phyloP scores from a whole-genome alignment of 805 yeast species.

The Metschnikowia corniflorae region DNA sequence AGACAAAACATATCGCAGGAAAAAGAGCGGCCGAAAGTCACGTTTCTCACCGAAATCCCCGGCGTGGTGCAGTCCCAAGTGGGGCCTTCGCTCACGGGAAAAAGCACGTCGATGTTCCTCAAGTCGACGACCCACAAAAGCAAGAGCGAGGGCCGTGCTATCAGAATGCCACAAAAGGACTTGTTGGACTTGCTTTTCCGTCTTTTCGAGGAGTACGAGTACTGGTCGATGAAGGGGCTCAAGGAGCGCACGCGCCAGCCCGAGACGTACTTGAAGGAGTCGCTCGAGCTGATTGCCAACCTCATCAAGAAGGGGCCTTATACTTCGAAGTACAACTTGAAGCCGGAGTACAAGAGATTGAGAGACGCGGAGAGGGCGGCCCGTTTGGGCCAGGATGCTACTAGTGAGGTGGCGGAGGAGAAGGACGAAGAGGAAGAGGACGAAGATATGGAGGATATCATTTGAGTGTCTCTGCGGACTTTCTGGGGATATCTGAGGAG shows the following conservation, averaged over 20 bases:
- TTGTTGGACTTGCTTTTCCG: conserved; percentile 83
- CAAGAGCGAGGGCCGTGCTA: conserved; percentile 73
- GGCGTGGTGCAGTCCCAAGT: conserved; percentile 87
- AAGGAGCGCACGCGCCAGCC: conserved; percentile 95
- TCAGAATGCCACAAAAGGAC: conserved; percentile 90
- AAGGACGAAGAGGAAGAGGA: conserved; percentile 48
- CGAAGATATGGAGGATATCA: conserved; percentile 46
- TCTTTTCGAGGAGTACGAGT: conserved; percentile 90
- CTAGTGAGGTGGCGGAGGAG: conserved; percentile 33
- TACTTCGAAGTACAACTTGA: conserved; percentile 84
- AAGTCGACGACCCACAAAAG: conserved; percentile 44
- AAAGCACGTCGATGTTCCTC: conserved; percentile 67
- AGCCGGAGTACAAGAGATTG: conserved; percentile 82
- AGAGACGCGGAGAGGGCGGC: conserved; percentile 74
- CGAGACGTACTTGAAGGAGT: conserved; percentile 86
- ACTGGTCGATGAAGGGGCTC: conserved; percentile 93
- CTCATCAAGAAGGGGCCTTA: conserved; percentile 94
- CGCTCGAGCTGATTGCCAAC: conserved; percentile 83
- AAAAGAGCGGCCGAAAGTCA: conserved; percentile 58
- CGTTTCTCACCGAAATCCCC: conserved; percentile 72
- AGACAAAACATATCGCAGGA: conserved; percentile 40
- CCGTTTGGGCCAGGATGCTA: conserved; percentile 46
- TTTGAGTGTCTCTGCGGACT: conserved; percentile 3
- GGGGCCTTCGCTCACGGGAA: conserved; percentile 73
- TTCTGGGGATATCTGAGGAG: background rate